Conservation (phyloP, 2,329 filamentous ascomycete genomes). For the Colletotrichum sidae region DNA sequence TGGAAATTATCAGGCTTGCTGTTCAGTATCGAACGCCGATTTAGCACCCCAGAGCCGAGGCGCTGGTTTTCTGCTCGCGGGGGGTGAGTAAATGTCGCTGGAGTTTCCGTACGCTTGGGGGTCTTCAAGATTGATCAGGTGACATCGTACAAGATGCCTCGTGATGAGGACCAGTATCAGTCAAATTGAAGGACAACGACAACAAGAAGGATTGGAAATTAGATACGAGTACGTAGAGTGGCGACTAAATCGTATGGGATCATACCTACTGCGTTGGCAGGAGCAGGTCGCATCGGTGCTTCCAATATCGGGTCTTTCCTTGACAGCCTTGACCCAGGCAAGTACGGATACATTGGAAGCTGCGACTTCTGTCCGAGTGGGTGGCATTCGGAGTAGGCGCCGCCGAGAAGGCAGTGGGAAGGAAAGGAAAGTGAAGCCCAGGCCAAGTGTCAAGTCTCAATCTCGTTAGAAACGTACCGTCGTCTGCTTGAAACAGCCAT, state of each 20-base stretch:
- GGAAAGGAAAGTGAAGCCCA: conserved; percentile 15
- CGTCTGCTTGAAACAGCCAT: conserved; percentile 34
- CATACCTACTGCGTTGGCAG: too few relatives aligned
- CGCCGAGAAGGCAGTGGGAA: conserved; percentile 3
- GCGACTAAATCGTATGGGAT: background rate
- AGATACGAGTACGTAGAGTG: background rate
- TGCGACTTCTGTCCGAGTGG: conserved; percentile 1
- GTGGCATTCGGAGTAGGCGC: conserved; percentile 21
- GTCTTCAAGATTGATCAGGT: conserved; percentile 11
- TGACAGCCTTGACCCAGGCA: too few relatives aligned
- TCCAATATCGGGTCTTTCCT: background rate
- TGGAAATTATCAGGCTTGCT: background rate
- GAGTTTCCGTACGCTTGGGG: conserved; percentile 1
- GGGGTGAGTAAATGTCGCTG: background rate
- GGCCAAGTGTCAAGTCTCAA: conserved; percentile 22
- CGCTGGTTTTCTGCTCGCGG: background rate
- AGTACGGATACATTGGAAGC: too few relatives aligned
- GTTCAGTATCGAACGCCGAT: background rate
- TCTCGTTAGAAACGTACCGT: conserved; percentile 26
- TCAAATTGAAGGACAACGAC: conserved; percentile 28
- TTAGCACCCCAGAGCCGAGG: background rate
- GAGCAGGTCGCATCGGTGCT: background rate
- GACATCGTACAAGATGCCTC: conserved; percentile 6
- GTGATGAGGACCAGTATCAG: conserved; percentile 3
- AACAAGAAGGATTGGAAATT: background rate